Conservation (phyloP, 2,329 filamentous ascomycete genomes). For the Nigrospora oryzae region DNA sequence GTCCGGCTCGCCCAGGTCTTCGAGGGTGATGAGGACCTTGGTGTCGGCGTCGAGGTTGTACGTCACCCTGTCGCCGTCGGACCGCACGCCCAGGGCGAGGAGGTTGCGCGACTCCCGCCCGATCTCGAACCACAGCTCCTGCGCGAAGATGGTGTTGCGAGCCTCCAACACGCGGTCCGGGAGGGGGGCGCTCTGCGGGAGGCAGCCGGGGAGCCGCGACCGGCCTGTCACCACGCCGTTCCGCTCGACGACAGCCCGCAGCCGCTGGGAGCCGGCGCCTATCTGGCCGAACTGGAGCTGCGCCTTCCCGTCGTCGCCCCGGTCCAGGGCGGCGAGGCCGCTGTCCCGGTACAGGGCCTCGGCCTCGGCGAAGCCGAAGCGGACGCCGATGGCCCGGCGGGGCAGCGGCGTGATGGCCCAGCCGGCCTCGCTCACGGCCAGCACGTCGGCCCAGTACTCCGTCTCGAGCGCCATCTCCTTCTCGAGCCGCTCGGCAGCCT, state of each 20-base stretch:
- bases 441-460: constrained; percentile 81
- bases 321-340: constrained; percentile 73
- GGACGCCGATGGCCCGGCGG: constrained; percentile 67
- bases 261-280: constrained; percentile 43
- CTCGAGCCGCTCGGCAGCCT: constrained; percentile 64
- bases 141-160: constrained; percentile 69
- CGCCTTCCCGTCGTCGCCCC: constrained; percentile 66
- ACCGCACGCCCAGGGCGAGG: constrained; percentile 60
- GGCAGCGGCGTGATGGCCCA: constrained; percentile 81
- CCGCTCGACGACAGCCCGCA: constrained; percentile 60
- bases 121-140: constrained; percentile 88
- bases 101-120: constrained; percentile 71
- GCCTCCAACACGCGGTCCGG: constrained; percentile 65
- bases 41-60: constrained; percentile 44
- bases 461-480: constrained; percentile 73
- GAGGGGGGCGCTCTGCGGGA: constrained; percentile 49
- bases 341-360: constrained; percentile 53
- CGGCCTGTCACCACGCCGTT: constrained; percentile 50
- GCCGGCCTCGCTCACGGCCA: constrained; percentile 71
- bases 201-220: constrained; percentile 40
- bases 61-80: constrained; percentile 48
- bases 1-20: constrained; percentile 45
- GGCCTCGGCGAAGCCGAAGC: constrained; percentile 80
- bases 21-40: constrained; percentile 60
- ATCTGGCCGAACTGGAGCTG: constrained; percentile 57